phyloP scores from a whole-genome alignment of 2,329 filamentous ascomycete species.

The Hypoxylon sp. region DNA sequence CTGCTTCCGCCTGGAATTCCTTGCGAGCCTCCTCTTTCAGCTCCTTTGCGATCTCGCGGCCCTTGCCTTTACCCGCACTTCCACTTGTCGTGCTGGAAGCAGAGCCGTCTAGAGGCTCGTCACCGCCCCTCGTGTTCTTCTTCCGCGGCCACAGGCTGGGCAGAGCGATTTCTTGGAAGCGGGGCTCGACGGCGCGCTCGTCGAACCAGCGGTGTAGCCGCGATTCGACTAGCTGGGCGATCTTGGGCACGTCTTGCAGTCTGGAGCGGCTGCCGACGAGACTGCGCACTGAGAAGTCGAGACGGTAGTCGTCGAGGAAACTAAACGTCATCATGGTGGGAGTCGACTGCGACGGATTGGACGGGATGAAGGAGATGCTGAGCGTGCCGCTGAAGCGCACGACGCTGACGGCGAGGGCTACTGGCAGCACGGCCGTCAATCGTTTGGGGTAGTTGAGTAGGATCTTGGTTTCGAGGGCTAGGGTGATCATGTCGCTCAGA shows the following conservation, averaged over 20 bases:
- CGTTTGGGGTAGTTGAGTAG: conserved; percentile 95
- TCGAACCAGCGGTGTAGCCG: conserved; percentile 90
- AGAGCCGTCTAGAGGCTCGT: conserved; percentile 66
- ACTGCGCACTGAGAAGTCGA: conserved; percentile 86
- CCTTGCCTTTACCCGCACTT: conserved; percentile 68
- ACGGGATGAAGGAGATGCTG: conserved; percentile 92
- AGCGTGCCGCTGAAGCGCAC: conserved; percentile 95
- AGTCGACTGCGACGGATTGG: conserved; percentile 75
- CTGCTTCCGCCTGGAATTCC: conserved; percentile 63
- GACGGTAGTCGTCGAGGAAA: conserved; percentile 88
- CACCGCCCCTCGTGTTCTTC: conserved; percentile 83
- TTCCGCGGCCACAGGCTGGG: conserved; percentile 88
- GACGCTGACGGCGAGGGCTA: conserved; percentile 91
- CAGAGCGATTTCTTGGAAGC: conserved; percentile 88
- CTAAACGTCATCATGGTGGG: conserved; percentile 95
- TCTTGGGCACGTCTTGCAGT: conserved; percentile 89
- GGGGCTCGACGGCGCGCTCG: conserved; percentile 86
- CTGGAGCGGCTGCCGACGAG: conserved; percentile 84
- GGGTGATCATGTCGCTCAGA: conserved; percentile 93
- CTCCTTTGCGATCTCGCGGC: conserved; percentile 68
- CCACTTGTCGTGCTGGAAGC: conserved; percentile 53
- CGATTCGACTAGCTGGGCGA: conserved; percentile 85
- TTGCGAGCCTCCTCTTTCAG: conserved; percentile 66
- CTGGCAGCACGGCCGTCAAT: conserved; percentile 88
- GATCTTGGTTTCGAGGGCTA: conserved; percentile 94